Evolutionary conservation across 306 rosid species (phyloP).

Genomic region (Morella rubra): DNA sequence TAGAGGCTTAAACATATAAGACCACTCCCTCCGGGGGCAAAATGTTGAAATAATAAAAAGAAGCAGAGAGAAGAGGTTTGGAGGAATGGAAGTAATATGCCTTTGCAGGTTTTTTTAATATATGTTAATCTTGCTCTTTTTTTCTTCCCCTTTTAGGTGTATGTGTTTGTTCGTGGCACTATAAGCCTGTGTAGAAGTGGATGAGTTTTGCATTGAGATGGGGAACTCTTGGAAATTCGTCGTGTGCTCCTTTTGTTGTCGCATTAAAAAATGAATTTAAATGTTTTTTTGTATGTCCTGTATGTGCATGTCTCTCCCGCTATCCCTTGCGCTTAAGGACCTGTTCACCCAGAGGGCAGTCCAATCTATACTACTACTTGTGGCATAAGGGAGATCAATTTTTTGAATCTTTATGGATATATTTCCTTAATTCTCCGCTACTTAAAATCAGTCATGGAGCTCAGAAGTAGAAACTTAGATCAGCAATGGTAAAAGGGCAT

Average conservation of each 20-base stretch:
- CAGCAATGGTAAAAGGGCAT: neutral
- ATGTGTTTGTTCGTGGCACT: neutral
- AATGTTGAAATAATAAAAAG: neutral
- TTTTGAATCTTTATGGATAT: no score
- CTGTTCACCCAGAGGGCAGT: no score
- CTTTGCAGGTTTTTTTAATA: neutral
- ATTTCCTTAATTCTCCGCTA: no score
- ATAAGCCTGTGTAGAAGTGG: neutral
- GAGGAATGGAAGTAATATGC: conserved; percentile 15
- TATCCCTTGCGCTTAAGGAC: no score
- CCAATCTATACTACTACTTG: no score
- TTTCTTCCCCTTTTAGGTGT: neutral
- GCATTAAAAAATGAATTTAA: neutral
- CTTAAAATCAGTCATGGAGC: neutral
- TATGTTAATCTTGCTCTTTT: neutral
- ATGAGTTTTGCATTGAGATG: neutral
- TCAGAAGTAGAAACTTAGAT: neutral
- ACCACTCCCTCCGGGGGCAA: neutral
- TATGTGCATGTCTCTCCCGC: neutral
- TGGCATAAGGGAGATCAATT: no score
- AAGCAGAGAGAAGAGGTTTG: neutral
- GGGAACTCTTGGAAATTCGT: neutral
- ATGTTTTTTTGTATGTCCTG: neutral
- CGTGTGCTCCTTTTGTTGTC: neutral
- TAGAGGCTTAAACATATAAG: neutral